Evolutionary conservation across 148 eudicot genomes (phyloP), one percentile per base, ranked within the genome.

Genomic region (Chenopodium suecicum): DNA sequence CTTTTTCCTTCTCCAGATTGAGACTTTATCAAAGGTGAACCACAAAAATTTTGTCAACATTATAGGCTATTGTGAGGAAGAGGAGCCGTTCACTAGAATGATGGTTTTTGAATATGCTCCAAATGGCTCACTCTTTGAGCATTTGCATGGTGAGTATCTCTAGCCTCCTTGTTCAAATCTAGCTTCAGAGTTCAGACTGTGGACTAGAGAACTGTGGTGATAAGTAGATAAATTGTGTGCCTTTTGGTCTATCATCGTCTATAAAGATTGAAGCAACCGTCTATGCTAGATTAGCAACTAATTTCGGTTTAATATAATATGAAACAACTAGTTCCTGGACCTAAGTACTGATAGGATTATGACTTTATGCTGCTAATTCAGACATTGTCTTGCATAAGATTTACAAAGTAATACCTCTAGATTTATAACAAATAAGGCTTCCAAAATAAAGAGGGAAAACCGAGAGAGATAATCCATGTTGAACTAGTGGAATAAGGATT

Each of bases 51-150:
- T 94, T 71, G 87, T 91, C 78, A 94, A 86, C 85, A 93, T 96
- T 70, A 85, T 94, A 70, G 99, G 98, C 11, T 96, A 82, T 71
- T 96, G 99, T 47, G 97, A 84, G 87, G 98, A 94, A 87, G 89
- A 91, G 65, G 83, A 87, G 78, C 97, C 94, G 69, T 96, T 91
- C 80, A 88, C 94, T 62, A 91, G 98, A 84, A 90, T 96, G 94
- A 73, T 94, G 91, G 92, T 90, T 25, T 96, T 96, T 12, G 99
- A 94, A 71, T 96, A 96, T 85, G 99, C 98, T 79, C 94, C 95
- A 62, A 92, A 90, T 78, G 99, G 99, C 80, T 94, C 98, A 23
- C 93, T 96, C 62, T 96, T 94, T 80, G 99, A 96, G 92, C 98
- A 96, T 88, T 75, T 94, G 81, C 95, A 95, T 75, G 85, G 99